Conservation (phyloP, 2,329 filamentous ascomycete species). For the Ploettnerulaceae sp. region DNA sequence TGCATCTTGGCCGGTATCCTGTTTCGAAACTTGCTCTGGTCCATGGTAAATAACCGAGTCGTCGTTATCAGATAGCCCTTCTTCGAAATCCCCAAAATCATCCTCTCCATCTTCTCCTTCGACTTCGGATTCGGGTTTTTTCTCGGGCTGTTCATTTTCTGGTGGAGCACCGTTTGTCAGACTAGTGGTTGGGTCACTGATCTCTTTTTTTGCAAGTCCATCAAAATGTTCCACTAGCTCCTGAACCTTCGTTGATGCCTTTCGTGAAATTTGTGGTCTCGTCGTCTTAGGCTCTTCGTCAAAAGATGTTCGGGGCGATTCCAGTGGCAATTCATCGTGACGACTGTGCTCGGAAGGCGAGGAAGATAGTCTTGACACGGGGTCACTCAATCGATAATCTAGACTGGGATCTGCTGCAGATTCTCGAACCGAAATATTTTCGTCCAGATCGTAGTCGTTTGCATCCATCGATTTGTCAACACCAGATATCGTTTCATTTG, state of each 20-base stretch:
- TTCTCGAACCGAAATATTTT: neutral
- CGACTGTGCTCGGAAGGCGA: constrained; percentile 31
- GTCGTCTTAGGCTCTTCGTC: constrained; percentile 31
- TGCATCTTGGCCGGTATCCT: neutral
- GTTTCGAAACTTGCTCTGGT: neutral
- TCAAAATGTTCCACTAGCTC: constrained; percentile 30
- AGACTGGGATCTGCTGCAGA: constrained; percentile 5
- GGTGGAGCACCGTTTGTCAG: neutral
- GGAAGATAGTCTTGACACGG: constrained; percentile 25
- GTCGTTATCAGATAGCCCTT: constrained; percentile 28
- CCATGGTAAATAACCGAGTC: constrained; percentile 2
- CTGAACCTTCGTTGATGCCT: constrained; percentile 26
- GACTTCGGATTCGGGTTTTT: constrained; percentile 7
- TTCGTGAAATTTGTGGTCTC: constrained; percentile 14
- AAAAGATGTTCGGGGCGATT: constrained; percentile 33
- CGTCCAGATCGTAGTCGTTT: neutral
- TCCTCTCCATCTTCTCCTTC: constrained; percentile 20
- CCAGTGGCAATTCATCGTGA: constrained; percentile 25
- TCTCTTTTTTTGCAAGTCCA: constrained; percentile 20
- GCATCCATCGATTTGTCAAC: neutral
- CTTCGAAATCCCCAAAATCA: constrained; percentile 38
- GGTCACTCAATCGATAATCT: constrained; percentile 16
- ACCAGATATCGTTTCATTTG: neutral
- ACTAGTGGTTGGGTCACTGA: neutral
- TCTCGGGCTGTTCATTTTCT: constrained; percentile 8